phyloP scores from a whole-genome alignment of 768 basidiomycete species.

The Boletus rubroflammeus region DNA sequence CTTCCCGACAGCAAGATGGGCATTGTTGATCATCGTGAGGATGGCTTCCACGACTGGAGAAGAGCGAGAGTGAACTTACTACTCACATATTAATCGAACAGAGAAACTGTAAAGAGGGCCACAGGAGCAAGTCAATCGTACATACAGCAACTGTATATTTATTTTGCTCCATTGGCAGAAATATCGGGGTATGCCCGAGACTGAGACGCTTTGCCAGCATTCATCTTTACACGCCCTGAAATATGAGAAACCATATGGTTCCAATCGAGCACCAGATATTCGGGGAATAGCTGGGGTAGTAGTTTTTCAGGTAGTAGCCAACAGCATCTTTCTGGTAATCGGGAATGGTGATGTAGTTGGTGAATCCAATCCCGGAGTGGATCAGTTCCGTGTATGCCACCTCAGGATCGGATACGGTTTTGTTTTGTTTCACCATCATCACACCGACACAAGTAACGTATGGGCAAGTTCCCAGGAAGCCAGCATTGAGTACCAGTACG shows the following conservation, averaged over 20 bases:
- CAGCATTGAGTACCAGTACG: conserved; percentile 42
- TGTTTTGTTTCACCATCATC: conserved; percentile 38
- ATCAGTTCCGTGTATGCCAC: not conserved
- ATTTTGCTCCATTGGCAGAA: not conserved
- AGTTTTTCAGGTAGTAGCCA: no score
- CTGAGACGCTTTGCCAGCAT: not conserved
- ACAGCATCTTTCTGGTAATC: no score
- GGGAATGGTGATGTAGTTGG: no score
- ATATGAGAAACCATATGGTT: not conserved
- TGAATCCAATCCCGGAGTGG: no score
- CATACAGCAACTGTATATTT: not conserved
- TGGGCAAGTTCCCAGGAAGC: conserved; percentile 44
- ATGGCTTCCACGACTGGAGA: not conserved
- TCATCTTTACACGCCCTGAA: not conserved
- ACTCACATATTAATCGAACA: not conserved
- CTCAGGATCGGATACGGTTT: conserved; percentile 42
- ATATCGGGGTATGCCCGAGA: not conserved
- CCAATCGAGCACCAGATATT: conserved; percentile 26
- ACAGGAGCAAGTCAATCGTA: not conserved
- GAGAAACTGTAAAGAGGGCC: no score
- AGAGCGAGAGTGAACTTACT: not conserved
- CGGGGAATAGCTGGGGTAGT: no score
- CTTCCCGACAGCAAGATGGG: not conserved
- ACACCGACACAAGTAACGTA: conserved; percentile 45
- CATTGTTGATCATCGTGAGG: not conserved